A percentile compares a stretch with the other conserved stretches of the same genome.
phyloP scores from a whole-genome alignment of 148 eudicot genomes.

The Mesembryanthemum crystallinum region DNA sequence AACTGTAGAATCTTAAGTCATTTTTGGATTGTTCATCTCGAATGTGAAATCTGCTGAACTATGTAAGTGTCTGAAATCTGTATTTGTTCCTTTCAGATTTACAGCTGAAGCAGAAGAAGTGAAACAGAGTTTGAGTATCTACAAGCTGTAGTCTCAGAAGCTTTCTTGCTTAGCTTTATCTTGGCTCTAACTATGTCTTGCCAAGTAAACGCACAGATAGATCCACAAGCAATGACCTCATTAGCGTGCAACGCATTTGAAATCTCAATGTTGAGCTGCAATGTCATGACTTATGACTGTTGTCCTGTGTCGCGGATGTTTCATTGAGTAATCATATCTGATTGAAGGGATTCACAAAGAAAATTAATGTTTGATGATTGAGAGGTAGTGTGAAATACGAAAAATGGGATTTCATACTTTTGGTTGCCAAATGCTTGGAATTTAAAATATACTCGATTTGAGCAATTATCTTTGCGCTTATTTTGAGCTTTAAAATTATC shows the following conservation, averaged over 20 bases:
- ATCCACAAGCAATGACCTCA: slow-evolving; percentile 24
- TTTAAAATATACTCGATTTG: background rate
- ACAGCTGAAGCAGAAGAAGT: background rate
- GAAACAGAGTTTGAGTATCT: background rate
- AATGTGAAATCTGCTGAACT: no score
- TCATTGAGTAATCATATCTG: slow-evolving; percentile 31
- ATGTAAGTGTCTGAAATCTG: background rate
- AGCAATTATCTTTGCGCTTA: background rate
- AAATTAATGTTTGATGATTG: background rate
- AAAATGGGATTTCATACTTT: no score
- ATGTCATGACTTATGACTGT: slow-evolving; percentile 7
- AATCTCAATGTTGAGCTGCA: slow-evolving; percentile 20
- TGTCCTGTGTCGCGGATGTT: slow-evolving; percentile 1
- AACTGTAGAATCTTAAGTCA: no score
- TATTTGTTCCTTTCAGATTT: background rate
- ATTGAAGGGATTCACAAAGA: background rate
- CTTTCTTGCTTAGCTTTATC: slow-evolving; percentile 37
- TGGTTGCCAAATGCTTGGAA: background rate
- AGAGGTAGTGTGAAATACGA: no score
- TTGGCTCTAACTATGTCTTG: slow-evolving; percentile 25
- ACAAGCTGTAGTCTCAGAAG: slow-evolving; percentile 17
- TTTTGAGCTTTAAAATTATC: background rate
- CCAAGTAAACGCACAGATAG: slow-evolving; percentile 39
- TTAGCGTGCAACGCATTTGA: slow-evolving; percentile 9
- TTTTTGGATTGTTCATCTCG: no score